Evolutionary conservation across 768 basidiomycete genomes (phyloP).

Genomic region (Phanerodontia chrysosporium): DNA sequence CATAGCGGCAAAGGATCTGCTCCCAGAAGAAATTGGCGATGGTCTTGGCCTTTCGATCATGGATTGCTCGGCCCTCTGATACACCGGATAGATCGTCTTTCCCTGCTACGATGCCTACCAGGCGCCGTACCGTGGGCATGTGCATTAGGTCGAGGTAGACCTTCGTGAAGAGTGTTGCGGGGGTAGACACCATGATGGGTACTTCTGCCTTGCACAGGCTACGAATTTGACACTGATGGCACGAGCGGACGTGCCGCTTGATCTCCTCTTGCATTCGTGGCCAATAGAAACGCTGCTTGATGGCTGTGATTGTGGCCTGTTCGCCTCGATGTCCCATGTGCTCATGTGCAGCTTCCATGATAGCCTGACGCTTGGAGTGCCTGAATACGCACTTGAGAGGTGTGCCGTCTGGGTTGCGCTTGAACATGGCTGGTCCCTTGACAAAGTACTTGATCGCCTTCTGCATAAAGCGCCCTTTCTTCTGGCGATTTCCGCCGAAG

Average conservation of each 20-base stretch:
- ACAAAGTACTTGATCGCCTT: conserved; percentile 14
- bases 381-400: conserved; percentile 10
- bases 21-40: conserved; percentile 29
- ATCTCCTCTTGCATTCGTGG: conserved; percentile 11
- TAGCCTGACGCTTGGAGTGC: background rate
- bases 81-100: conserved; percentile 28
- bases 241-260: conserved; percentile 11
- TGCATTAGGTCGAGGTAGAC: conserved; percentile 16
- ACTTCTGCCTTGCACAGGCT: conserved; percentile 13
- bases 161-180: conserved; percentile 12
- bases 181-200: conserved; percentile 13
- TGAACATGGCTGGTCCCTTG: conserved; percentile 6
- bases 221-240: conserved; percentile 18
- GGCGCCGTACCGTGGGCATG: conserved; percentile 15
- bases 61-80: conserved; percentile 27
- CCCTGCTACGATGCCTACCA: conserved; percentile 21
- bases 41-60: conserved; percentile 3
- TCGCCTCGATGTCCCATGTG: conserved; percentile 17
- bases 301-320: conserved; percentile 8
- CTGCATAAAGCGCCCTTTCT: conserved; percentile 3
- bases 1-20: conserved; percentile 29
- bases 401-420: background rate
- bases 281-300: conserved; percentile 18
- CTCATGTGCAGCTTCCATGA: conserved; percentile 19
- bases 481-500: background rate